Conservation (phyloP, 345 rosid genomes). For the Sonneratia caseolaris region DNA sequence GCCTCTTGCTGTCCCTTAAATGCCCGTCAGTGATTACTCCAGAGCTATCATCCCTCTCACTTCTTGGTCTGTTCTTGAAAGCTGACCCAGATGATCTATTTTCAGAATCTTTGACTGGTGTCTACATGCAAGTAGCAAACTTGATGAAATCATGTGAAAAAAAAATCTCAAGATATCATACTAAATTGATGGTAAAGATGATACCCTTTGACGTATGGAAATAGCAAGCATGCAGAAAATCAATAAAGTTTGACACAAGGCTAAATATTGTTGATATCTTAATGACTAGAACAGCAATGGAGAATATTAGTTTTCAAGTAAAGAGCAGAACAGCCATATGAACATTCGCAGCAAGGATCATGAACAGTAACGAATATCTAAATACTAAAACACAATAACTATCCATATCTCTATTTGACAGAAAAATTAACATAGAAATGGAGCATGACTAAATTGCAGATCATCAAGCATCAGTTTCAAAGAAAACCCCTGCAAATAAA, state of each 20-base stretch:
- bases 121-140: constrained; percentile 17
- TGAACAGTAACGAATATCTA: not conserved
- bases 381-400: not conserved
- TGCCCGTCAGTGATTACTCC: constrained; percentile 28
- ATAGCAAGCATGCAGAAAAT: not conserved
- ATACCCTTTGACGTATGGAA: not conserved
- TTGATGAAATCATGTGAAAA: not conserved
- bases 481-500: not conserved
- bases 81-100: constrained; percentile 18
- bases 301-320: not conserved
- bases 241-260: not conserved
- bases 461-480: not conserved
- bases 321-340: not conserved
- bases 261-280: not conserved
- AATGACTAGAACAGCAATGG: not conserved
- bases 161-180: not conserved
- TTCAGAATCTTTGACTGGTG: constrained; percentile 20
- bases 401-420: not conserved
- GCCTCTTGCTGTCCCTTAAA: constrained; percentile 38
- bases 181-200: not conserved
- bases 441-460: not conserved
- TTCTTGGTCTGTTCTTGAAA: constrained; percentile 12
- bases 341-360: not conserved
- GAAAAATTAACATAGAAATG: not conserved
- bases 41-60: constrained; percentile 21